phyloP scores from a whole-genome alignment of 176 grass and related monocot genomes.

The Phyllostachys edulis region DNA sequence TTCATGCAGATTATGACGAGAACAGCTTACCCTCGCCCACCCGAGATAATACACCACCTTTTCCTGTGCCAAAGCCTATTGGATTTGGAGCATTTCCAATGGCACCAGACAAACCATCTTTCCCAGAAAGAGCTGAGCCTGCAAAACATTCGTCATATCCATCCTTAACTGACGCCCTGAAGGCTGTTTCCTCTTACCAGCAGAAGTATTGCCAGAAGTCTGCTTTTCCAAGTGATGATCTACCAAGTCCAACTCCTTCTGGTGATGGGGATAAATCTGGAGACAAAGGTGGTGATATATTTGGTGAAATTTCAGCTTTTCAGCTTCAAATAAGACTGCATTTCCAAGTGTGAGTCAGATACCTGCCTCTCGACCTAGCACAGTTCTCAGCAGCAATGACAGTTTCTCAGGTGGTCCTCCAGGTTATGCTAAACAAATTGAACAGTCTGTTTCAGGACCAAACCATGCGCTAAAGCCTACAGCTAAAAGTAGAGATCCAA shows the following conservation, averaged over 20 bases:
- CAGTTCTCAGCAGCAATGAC: conserved; percentile 24
- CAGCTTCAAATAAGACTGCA: conserved; percentile 35
- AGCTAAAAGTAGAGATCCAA: conserved; percentile 79
- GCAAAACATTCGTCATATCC: conserved; percentile 36
- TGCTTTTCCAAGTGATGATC: conserved; percentile 57
- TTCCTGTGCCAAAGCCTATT: conserved; percentile 63
- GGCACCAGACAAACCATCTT: conserved; percentile 35
- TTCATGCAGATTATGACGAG: conserved; percentile 95
- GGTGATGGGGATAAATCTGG: conserved; percentile 53
- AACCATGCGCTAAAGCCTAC: conserved; percentile 44
- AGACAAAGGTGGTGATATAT: conserved; percentile 52
- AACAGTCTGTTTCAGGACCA: conserved; percentile 33
- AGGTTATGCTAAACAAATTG: conserved; percentile 45
- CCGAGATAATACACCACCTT: conserved; percentile 49
- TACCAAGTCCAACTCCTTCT: conserved; percentile 95
- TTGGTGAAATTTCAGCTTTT: conserved; percentile 71
- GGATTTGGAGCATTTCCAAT: conserved; percentile 50
- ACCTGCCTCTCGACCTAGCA: conserved; percentile 37
- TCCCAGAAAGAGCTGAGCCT: conserved; percentile 28
- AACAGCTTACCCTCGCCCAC: conserved; percentile 92
- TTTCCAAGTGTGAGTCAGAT: conserved; percentile 31
- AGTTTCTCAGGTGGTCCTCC: conserved; percentile 32
- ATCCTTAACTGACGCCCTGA: conserved; percentile 75
- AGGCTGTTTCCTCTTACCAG: conserved; percentile 84
- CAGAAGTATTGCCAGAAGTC: conserved; percentile 72